Base-by-base conservation (phyloP, 1,284 basidiomycete species). In the Pseudozyma tsukubaensis region DNA sequence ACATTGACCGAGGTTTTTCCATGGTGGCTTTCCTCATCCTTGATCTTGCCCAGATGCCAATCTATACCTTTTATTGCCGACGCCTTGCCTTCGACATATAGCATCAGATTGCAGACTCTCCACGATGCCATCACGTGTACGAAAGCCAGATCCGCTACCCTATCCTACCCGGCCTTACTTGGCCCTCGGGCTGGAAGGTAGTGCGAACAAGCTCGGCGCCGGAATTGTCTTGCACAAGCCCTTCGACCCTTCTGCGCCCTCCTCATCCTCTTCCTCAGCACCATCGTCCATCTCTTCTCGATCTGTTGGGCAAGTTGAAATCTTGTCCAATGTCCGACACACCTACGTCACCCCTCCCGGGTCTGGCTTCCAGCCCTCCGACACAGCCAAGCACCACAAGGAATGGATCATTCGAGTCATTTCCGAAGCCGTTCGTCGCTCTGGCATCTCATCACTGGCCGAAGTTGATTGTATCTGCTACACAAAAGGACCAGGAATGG, bases 401-500 rank as follows among this genome's bases (percentile, higher is more conserved):
- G 89, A 94, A 85, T 99, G 97, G 96, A 90, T 90, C 4, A 85
- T 94, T 59, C 89, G 89, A 57, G 91, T 99, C 18, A 91, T 98
- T 72, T 88, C 90, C 51, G 90, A 94, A 81, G 91, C 93, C 14
- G 84, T 97, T n/a, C 86, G 87, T 40, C 88, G 91, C 69, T 92
- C 93, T 4, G 88, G 87, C 0, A 54, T 83, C 40, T 85, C 92
- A 13, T 88, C 89, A 10, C 88, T 98, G 79, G 87, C 89, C 61
- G 90, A 94, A 68, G 80, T 98, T 43, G 93, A 97, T 81, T 96
- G 94, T 78, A 95, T 99, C 55, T 97, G 95, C 82, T 99, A 91
- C 84, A 99, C 96, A 0, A 96, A 98, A 88, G 96, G 95, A 91
- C 97, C 97, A 7, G 97, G 97, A 0, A 99, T 99, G 97, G 97